Evolutionary conservation across 1,139 yeast genomes (phyloP), one percentile per base, ranked within the genome.

Genomic region (Saccharomyces hybrid): DNA sequence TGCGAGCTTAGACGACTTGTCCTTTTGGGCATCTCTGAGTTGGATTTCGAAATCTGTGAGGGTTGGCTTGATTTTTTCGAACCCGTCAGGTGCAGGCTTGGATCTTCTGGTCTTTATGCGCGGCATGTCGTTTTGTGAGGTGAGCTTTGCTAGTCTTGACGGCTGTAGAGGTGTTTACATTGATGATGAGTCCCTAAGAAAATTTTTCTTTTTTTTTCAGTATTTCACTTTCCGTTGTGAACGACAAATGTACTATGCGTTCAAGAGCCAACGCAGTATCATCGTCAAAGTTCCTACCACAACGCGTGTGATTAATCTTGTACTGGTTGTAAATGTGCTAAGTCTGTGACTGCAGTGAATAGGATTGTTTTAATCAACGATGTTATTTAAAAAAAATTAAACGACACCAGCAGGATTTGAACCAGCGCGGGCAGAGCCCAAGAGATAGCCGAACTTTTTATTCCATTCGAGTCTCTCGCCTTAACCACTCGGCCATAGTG

Each of bases 11-110:
- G 70, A 64, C 6, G 59, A 59, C 38, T 57, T 56, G 38, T 69
- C 62, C 1, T 70, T 61, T 66, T 81, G 86, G 4, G 84, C 82
- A 31, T 79, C 83, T 67, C 82, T 84, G 57, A 89, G 73, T 58
- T 81, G 79, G 26, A 74, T 74, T 31, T 78, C 81, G 60, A 85
- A 84, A 57, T 85, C 86, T 9, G 70, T 70, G n/a, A 90, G 65
- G 0, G 91, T 84, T 0, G 88, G 84, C 60, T 83, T 82, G n/a
- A 89, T 78, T 59, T 83, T 84, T 2, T 77, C 78, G 66, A 79
- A 89, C 2, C 95, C 97, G n/a, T 77, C 82, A 0, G 97, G 96
- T 0, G 93, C 67, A 8, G 57, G 54, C 34, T 59, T 64, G 11
- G 59, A 55, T 44, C 58, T 52, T 34, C 55, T 58, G 13, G 63